phyloP scores from a whole-genome alignment of 352 stramenopile genomes.

The Phytophthora vignae region DNA sequence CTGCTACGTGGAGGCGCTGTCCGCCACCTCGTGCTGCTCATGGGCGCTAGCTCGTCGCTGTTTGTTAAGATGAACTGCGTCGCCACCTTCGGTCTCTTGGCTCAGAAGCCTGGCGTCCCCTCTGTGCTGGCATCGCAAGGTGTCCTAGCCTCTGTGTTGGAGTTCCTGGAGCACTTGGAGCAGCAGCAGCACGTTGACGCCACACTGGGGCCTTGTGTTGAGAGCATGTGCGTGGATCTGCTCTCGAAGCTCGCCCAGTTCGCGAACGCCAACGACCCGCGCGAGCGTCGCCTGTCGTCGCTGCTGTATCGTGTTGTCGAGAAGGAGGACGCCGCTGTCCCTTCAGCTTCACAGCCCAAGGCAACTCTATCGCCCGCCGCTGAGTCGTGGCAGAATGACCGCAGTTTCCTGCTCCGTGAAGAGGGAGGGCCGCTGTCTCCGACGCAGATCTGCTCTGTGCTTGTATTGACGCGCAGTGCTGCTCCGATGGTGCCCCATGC shows the following conservation, averaged over 20 bases:
- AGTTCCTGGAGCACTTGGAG: constrained; percentile 51
- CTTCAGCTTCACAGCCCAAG: neutral
- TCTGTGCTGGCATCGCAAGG: constrained; percentile 59
- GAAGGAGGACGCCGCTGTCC: constrained; percentile 41
- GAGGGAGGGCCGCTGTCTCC: constrained; percentile 29
- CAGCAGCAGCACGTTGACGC: constrained; percentile 8
- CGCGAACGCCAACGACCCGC: constrained; percentile 56
- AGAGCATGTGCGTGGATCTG: constrained; percentile 77
- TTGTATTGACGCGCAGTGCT: constrained; percentile 32
- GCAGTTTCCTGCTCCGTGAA: constrained; percentile 58
- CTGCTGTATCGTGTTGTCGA: constrained; percentile 69
- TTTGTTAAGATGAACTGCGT: constrained; percentile 77
- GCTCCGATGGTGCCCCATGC: constrained; percentile 39
- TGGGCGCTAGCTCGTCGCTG: constrained; percentile 40
- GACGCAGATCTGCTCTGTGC: constrained; percentile 40
- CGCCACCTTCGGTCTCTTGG: constrained; percentile 68
- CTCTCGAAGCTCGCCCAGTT: constrained; percentile 69
- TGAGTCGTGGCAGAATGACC: constrained; percentile 61
- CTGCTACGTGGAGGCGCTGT: constrained; percentile 68
- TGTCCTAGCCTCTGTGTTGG: constrained; percentile 63
- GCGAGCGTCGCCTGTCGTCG: constrained; percentile 64
- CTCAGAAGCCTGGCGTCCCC: constrained; percentile 54
- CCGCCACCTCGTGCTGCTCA: constrained; percentile 56
- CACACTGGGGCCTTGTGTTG: constrained; percentile 40
- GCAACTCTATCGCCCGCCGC: neutral